These are phyloP conservation scores for Fusarium hainanense DNA, from an alignment of 2,329 filamentous ascomycete species.

Conservation along the genomic window DNA sequence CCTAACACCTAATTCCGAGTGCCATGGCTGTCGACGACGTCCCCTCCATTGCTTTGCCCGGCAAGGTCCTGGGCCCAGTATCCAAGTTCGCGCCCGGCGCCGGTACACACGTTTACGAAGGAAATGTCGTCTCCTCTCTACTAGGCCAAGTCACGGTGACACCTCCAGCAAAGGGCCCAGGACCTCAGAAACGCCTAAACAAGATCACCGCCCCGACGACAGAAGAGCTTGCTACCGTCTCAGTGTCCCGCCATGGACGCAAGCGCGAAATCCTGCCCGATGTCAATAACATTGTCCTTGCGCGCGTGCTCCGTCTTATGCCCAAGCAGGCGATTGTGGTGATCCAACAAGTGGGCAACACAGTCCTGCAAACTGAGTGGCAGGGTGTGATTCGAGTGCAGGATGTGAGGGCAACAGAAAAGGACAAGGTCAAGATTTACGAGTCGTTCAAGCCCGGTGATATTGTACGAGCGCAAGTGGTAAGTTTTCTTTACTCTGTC, in stretches of 20 bases:
- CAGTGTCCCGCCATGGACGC: constrained; percentile 61
- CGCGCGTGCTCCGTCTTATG: constrained; percentile 85
- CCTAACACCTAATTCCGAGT: constrained; percentile 16
- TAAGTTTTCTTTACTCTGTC: constrained; percentile 53
- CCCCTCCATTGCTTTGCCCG: constrained; percentile 77
- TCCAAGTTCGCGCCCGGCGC: constrained; percentile 77
- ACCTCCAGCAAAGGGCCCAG: constrained; percentile 58
- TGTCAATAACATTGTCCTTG: constrained; percentile 83
- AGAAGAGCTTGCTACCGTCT: constrained; percentile 63
- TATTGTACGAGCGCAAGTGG: constrained; percentile 86
- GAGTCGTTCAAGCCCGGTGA: constrained; percentile 94
- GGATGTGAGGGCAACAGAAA: constrained; percentile 94
- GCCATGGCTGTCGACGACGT: constrained; percentile 49
- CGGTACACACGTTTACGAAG: constrained; percentile 84
- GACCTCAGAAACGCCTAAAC: constrained; percentile 68
- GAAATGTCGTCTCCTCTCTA: constrained; percentile 83
- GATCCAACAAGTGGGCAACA: constrained; percentile 83
- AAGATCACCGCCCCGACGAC: constrained; percentile 62
- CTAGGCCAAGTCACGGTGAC: constrained; percentile 75
- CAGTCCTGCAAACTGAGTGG: constrained; percentile 81
- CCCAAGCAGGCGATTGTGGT: constrained; percentile 86
- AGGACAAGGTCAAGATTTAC: constrained; percentile 91
- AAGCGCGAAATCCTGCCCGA: constrained; percentile 82
- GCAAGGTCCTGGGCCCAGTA: constrained; percentile 78
- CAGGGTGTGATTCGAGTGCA: constrained; percentile 87